Evolutionary conservation across 2,329 filamentous ascomycete species (phyloP), one percentile per base, ranked within the genome.

Genomic region (Aspergillus calidoustus): DNA sequence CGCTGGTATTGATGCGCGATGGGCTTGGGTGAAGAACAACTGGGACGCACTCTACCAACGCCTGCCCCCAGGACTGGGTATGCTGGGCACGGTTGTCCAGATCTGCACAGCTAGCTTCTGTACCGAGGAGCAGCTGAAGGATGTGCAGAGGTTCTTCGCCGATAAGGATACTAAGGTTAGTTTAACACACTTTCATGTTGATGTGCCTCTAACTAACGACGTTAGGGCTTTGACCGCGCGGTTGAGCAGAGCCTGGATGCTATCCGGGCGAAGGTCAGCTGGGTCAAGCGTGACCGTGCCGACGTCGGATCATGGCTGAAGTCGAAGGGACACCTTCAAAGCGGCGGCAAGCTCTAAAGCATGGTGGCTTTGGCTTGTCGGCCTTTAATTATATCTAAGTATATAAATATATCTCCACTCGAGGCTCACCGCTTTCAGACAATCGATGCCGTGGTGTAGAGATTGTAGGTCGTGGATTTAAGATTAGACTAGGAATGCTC

Each of bases 161-260:
- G 82, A 85, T 66, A 92, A 91, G 82, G 92, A 91, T 75, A 96
- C 90, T 63, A 96, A 91, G 82, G 88, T 81, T 64, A 60, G 72
- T 65, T 55, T 28, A 28, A 28, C 28, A 15, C 43, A 0, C 19
- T 34, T 11, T 19, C 15, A 15, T 19, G 34, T n/a, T 44, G 22
- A 3, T 58, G 23, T 9, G 17, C 17, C 5, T n/a, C 15, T 19
- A 56, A 63, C 67, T 71, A 62, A 71, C 51, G 30, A 49, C 13
- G 41, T 49, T 64, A 84, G 77, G 86, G 92, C 48, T 98, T 92
- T 72, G 92, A 96, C 73, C 89, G 93, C 75, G 89, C 91, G 53
- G 82, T 98, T 61, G 92, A 92, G n/a, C 94, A 98, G 82, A 94
- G 90, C 76, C 84, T 90, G 68, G 94, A 98, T 76, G 84, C 89